Evolutionary conservation across 2,329 filamentous ascomycete genomes (phyloP).

Genomic region (Colletotrichum sp.): DNA sequence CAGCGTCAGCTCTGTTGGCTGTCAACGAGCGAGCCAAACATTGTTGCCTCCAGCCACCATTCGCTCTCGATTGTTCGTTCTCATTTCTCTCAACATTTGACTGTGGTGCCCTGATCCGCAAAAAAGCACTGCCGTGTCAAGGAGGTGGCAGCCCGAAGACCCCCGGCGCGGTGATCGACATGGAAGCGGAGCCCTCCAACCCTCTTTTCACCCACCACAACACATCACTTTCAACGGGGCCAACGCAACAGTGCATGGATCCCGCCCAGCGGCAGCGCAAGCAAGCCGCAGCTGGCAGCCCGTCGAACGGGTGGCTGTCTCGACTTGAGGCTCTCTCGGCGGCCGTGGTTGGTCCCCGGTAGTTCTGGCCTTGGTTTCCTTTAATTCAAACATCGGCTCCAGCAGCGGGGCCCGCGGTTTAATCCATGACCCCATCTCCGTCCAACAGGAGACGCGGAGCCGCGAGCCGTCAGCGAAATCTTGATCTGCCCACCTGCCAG

Average conservation of each 20-base stretch:
- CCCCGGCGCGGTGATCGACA: not conserved
- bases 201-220: not conserved
- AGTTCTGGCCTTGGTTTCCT: not conserved
- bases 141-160: not conserved
- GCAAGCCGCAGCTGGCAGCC: not conserved
- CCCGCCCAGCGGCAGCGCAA: not conserved
- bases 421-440: not conserved
- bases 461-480: not conserved
- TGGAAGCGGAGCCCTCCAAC: not conserved
- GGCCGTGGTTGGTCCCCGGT: conserved; percentile 6
- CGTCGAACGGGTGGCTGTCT: not conserved
- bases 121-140: conserved; percentile 4
- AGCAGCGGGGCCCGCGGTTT: not conserved
- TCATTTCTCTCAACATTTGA: not conserved
- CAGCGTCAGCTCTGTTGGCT: not conserved
- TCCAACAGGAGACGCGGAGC: not conserved
- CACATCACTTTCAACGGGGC: not conserved
- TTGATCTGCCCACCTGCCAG: not conserved
- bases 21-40: not conserved
- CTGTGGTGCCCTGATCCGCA: not conserved
- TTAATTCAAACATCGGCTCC: conserved; percentile 15
- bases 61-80: conserved; percentile 1
- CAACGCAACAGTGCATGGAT: not conserved
- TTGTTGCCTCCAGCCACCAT: not conserved
- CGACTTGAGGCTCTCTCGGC: not conserved